Percentiles rank a stretch among this genome's conserved stretches.
Evolutionary conservation across 352 stramenopile genomes (phyloP).

Genomic region (Globisporangium ultimum): DNA sequence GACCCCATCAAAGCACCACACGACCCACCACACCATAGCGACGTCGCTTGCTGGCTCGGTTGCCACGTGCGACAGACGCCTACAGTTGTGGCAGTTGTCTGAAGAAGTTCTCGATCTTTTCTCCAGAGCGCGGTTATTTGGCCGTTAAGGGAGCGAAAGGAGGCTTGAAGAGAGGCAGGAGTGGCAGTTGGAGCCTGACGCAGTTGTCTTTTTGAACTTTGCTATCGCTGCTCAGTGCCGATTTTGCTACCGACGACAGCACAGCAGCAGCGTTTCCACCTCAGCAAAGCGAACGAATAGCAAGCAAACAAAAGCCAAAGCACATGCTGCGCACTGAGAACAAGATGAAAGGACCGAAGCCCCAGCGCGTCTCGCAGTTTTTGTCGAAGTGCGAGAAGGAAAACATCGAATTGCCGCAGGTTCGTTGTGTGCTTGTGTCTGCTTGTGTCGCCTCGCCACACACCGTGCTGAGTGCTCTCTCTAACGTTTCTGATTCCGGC

Average conservation of each 20-base stretch:
- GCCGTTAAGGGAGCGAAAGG: not conserved
- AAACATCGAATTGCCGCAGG: constrained; percentile 32
- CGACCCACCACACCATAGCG: no score
- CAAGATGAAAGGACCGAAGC: constrained; percentile 24
- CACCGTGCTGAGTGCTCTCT: not conserved
- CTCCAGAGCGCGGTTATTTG: not conserved
- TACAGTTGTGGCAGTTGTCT: constrained; percentile 2
- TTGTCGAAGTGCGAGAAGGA: constrained; percentile 39
- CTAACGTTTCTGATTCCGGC: no score
- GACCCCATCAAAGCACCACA: no score
- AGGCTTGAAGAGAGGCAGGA: not conserved
- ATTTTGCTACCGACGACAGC: not conserved
- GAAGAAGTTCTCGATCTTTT: constrained; percentile 1
- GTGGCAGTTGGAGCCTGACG: not conserved
- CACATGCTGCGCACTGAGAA: not conserved
- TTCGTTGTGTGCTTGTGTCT: constrained; percentile 2
- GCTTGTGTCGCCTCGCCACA: not conserved
- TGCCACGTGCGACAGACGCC: not conserved
- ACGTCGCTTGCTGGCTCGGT: no score
- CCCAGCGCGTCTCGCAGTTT: constrained; percentile 24
- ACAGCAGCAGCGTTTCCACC: no score
- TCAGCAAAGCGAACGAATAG: not conserved
- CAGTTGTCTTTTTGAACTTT: no score
- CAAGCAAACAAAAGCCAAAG: constrained; percentile 9
- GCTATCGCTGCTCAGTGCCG: not conserved